Evolutionary conservation across 257 asterid species (phyloP).

Genomic region (Gentiana macrophylla): DNA sequence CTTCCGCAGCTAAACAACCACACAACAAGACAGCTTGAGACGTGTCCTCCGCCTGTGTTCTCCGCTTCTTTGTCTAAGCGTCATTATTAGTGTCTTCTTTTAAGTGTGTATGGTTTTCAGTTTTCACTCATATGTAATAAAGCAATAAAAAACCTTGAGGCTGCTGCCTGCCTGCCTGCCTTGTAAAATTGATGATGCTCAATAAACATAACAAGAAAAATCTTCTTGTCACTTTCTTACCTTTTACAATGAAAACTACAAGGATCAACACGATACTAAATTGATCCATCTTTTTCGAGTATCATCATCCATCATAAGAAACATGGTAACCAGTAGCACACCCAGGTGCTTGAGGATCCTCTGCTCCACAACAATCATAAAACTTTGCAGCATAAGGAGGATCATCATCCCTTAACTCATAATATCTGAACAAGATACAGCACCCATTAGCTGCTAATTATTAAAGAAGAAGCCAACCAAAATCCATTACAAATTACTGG

Average conservation of each 20-base stretch:
- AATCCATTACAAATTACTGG: too few relatives aligned
- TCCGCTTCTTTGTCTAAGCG: neutral
- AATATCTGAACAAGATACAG: constrained; percentile 42
- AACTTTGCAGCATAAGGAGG: constrained; percentile 97
- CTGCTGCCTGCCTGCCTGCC: too few relatives aligned
- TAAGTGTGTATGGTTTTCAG: too few relatives aligned
- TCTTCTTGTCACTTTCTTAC: too few relatives aligned
- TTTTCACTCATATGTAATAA: too few relatives aligned
- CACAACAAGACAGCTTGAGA: neutral
- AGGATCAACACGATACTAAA: too few relatives aligned
- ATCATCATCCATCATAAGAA: constrained; percentile 77
- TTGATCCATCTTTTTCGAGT: neutral
- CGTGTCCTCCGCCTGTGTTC: neutral
- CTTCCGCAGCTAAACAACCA: neutral
- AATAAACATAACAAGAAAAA: too few relatives aligned
- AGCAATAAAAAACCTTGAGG: too few relatives aligned
- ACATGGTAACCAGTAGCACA: constrained; percentile 59
- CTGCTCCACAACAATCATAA: constrained; percentile 92
- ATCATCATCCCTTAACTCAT: constrained; percentile 72
- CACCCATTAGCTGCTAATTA: neutral
- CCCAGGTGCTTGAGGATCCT: constrained; percentile 62
- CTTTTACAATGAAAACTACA: too few relatives aligned
- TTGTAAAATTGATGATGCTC: too few relatives aligned
- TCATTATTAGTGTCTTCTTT: too few relatives aligned
- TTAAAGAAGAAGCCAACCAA: neutral